Conservation (phyloP, 1,284 basidiomycete genomes). For the Pascua guehoae region DNA sequence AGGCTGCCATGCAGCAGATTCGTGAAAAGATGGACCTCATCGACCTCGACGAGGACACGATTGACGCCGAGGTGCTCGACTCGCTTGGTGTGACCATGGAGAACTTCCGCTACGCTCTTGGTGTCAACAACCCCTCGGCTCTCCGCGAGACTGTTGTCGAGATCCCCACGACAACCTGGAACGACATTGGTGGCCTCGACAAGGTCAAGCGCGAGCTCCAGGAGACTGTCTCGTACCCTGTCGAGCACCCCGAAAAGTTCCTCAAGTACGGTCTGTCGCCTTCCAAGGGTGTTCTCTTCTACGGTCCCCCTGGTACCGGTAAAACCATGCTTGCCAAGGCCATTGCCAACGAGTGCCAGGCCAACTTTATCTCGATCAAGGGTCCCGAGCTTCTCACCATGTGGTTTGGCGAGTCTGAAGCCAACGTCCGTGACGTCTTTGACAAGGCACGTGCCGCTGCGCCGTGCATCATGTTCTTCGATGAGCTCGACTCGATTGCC, state of each 20-base stretch:
- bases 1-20: constrained; percentile 98
- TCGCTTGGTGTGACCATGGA: constrained; percentile 96
- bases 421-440: constrained; percentile 98
- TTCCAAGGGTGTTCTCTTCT: constrained; percentile 93
- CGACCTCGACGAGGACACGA: constrained; percentile 88
- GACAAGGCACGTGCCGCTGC: constrained; percentile 99
- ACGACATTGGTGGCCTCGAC: constrained; percentile 98
- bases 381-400: constrained; percentile 96
- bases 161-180: constrained; percentile 94
- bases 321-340: constrained; percentile 92
- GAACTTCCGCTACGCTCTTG: constrained; percentile 95
- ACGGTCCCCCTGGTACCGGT: constrained; percentile 93
- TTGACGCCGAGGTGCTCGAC: constrained; percentile 94
- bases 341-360: constrained; percentile 98
- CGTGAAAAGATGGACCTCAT: constrained; percentile 97
- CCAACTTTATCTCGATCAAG: constrained; percentile 65
- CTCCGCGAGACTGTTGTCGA: constrained; percentile 95
- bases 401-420: constrained; percentile 99
- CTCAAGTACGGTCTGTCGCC: constrained; percentile 99
- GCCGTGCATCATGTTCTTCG: constrained; percentile 99
- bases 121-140: constrained; percentile 92
- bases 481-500: constrained; percentile 97
- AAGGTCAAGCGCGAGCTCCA: constrained; percentile 99
- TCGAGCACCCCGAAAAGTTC: constrained; percentile 99
- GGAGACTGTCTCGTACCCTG: constrained; percentile 98